These are phyloP conservation scores for Didymellaceae sp. DNA, from an alignment of 2,329 filamentous ascomycete species.

Conservation along the genomic window DNA sequence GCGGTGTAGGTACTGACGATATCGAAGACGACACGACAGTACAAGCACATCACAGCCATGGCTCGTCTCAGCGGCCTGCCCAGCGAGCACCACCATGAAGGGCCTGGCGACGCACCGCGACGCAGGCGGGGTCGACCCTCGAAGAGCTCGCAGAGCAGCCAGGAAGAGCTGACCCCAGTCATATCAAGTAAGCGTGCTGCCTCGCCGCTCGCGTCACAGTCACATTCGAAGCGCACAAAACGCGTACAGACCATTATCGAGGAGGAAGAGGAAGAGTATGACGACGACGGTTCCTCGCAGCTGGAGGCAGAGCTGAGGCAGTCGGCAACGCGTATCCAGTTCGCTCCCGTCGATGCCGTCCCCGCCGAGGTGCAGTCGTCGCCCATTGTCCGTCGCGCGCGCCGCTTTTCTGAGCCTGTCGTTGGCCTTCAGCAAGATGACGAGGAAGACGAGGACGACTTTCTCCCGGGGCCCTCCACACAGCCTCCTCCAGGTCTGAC, in stretches of 20 bases:
- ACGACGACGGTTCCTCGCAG: constrained; percentile 34
- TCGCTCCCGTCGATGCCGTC: constrained; percentile 17
- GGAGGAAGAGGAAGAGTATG: constrained; percentile 28
- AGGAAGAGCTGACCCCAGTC: constrained; percentile 5
- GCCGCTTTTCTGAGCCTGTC: constrained; percentile 46
- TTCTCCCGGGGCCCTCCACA: constrained; percentile 28
- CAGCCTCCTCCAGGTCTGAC: constrained; percentile 41
- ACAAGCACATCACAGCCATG: constrained; percentile 26
- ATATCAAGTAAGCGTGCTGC: constrained; percentile 37
- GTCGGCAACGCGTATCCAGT: constrained; percentile 35
- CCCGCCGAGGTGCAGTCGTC: constrained; percentile 22
- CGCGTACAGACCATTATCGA: constrained; percentile 30
- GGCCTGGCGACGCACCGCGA: constrained; percentile 43
- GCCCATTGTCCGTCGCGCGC: constrained; percentile 29
- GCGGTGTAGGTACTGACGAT: constrained; percentile 1
- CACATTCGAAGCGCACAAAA: constrained; percentile 44
- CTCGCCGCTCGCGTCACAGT: constrained; percentile 34
- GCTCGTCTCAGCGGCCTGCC: constrained; percentile 44
- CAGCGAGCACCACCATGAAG: constrained; percentile 46
- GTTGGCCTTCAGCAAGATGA: constrained; percentile 28
- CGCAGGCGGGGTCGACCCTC: constrained; percentile 40
- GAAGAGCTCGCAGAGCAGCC: constrained; percentile 34
- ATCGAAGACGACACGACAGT: constrained; percentile 9
- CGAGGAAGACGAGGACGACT: constrained; percentile 26
- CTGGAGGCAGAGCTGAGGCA: constrained; percentile 43